phyloP scores from a whole-genome alignment of 225 moss, liverwort and hornwort species.

The Ulota crispa region DNA sequence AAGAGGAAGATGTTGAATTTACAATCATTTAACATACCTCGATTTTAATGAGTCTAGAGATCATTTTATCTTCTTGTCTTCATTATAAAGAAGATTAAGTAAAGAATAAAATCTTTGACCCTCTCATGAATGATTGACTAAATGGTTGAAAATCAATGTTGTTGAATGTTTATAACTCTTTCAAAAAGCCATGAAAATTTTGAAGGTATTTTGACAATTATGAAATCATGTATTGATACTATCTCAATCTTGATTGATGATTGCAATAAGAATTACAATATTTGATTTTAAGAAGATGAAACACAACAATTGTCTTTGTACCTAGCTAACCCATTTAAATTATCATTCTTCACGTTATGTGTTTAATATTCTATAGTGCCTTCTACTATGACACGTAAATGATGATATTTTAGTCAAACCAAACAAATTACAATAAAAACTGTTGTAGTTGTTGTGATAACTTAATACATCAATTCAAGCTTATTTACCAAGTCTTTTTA shows the following conservation, averaged over 20 bases:
- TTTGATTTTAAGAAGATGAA: background rate
- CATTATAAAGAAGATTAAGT: no score
- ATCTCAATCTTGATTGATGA: background rate
- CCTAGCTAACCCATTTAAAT: background rate
- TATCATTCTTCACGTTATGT: rapidly evolving
- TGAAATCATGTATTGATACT: background rate
- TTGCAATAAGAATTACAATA: background rate
- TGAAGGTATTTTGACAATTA: background rate
- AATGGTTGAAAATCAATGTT: background rate
- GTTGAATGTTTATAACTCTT: background rate
- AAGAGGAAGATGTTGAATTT: background rate
- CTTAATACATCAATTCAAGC: background rate
- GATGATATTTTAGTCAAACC: rapidly evolving
- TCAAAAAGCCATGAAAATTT: background rate
- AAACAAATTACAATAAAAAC: rapidly evolving
- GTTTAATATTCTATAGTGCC: rapidly evolving
- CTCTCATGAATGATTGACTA: background rate
- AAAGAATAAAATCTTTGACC: background rate
- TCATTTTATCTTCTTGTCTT: background rate
- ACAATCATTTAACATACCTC: background rate
- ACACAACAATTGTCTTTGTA: background rate
- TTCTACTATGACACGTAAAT: rapidly evolving
- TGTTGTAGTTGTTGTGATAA: background rate
- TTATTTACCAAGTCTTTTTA: background rate
- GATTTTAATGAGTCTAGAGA: background rate